phyloP scores from a whole-genome alignment of 768 basidiomycete species.

The Pulveroboletus sp. region DNA sequence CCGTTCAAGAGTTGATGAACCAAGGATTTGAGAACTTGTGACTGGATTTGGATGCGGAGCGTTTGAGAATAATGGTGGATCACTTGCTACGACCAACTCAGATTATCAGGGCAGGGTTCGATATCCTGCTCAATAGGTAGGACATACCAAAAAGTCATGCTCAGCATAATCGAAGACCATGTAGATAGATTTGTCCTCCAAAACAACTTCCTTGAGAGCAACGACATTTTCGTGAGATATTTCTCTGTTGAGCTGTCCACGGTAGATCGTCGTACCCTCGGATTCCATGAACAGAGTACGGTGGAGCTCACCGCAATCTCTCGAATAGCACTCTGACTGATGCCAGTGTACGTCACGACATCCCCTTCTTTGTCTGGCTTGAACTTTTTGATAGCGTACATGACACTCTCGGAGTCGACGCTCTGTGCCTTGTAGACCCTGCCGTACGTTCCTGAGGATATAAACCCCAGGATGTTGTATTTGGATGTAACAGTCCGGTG shows the following conservation, averaged over 20 bases:
- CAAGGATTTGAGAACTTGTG: slow-evolving; percentile 84
- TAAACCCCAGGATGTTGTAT: slow-evolving; percentile 92
- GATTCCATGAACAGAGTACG: slow-evolving; percentile 12
- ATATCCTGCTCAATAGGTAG: background rate
- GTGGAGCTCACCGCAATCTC: slow-evolving; percentile 78
- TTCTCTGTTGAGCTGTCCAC: slow-evolving; percentile 74
- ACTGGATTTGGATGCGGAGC: slow-evolving; percentile 68
- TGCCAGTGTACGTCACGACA: slow-evolving; percentile 90
- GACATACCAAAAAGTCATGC: slow-evolving; percentile 89
- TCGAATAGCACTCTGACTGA: slow-evolving; percentile 94
- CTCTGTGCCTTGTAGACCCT: slow-evolving; percentile 97
- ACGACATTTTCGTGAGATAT: slow-evolving; percentile 89
- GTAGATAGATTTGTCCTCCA: slow-evolving; percentile 98
- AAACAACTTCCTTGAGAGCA: slow-evolving; percentile 86
- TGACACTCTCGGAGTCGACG: slow-evolving; percentile 57
- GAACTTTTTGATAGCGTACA: slow-evolving; percentile 99
- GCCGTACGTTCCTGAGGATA: slow-evolving; percentile 97
- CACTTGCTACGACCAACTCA: slow-evolving; percentile 65
- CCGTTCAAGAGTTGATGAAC: slow-evolving; percentile 94
- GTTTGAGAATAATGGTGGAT: slow-evolving; percentile 97
- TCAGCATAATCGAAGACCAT: slow-evolving; percentile 99
- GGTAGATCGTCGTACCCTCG: background rate
- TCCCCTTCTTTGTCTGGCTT: slow-evolving; percentile 99
- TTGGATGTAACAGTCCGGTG: slow-evolving; percentile 69
- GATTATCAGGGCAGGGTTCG: background rate